phyloP scores from a whole-genome alignment of 1,284 basidiomycete species.

The Cryptococcus hybrid region DNA sequence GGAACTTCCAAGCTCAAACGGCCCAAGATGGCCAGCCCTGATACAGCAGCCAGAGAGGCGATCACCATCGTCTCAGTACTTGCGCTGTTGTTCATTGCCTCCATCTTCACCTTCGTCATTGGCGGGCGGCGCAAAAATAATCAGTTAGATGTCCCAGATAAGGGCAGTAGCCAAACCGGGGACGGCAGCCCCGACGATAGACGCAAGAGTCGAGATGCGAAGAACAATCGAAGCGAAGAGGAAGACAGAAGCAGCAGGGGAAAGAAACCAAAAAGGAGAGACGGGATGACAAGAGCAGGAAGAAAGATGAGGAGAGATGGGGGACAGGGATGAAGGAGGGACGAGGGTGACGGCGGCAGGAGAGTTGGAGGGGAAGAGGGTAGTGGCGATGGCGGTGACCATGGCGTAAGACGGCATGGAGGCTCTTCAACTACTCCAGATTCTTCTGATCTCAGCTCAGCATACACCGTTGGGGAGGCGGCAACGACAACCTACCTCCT shows the following conservation, averaged over 20 bases:
- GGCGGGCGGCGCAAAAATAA: background rate
- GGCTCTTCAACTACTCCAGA: too few relatives aligned
- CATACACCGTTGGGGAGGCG: background rate
- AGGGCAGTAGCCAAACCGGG: background rate
- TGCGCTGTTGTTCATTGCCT: background rate
- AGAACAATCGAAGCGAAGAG: background rate
- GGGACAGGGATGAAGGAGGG: background rate
- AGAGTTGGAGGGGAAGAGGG: slow-evolving; percentile 1
- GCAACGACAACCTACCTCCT: background rate
- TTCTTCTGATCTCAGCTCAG: background rate
- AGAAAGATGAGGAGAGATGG: background rate
- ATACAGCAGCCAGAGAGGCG: slow-evolving; percentile 11
- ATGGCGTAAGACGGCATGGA: background rate
- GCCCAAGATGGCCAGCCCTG: slow-evolving; percentile 6
- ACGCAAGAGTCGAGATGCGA: background rate
- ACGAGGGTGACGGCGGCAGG: background rate
- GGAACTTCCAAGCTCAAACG: background rate
- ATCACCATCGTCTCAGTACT: slow-evolving; percentile 5
- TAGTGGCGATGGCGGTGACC: background rate
- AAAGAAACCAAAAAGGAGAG: background rate
- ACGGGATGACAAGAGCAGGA: background rate
- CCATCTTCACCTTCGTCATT: background rate
- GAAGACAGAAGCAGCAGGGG: background rate
- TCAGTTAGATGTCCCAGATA: background rate
- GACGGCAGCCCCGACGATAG: background rate